Evolutionary conservation across 257 asterid species (phyloP), one percentile per base, ranked within the genome.

Genomic region (Ilex asprella): DNA sequence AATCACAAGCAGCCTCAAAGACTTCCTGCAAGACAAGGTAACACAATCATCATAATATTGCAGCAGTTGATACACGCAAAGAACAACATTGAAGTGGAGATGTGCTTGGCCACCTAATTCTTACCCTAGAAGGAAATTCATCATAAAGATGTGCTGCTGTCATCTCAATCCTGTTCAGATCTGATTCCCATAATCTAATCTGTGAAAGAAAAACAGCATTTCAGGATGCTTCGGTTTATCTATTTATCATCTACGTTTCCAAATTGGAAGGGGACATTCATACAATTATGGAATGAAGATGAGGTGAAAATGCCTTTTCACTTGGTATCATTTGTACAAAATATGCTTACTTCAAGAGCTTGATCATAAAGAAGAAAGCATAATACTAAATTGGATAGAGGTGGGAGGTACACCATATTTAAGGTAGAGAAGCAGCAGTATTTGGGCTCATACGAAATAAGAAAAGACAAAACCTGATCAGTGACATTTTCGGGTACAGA

Each of bases 401-500:
- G 32, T 21, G 59, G 12, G 15, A 58, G 58, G 16, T 15, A 16
- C 13, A 31, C 9, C 41, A 35, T 35, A 35, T 35, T 51, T 35
- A 16, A 3, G 16, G 56, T 2, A 63, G 53, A 63, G 53, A 46
- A 60, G n/a, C 61, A 59, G 31, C 46, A 47, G 44, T 14, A 39
- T 14, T 29, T 41, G 11, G 7, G 13, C 35, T 3, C 6, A n/a
- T 12, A 5, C 2, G 46, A 35, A 12, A 58, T 46, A 32, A 14
- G 41, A 60, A 63, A 52, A 30, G 52, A 35, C 57, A 9, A 41
- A 65, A 91, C 98, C 96, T 88, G 98, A 71, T 89, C 97, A 3
- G 95, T 84, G 55, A 93, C 99, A 70, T 93, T 93, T 84, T 93
- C 99, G 27, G 99, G 99, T 59, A 93, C 99, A 46, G 88, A 60